Percentiles rank a stretch among this genome's conserved stretches.
phyloP scores from a whole-genome alignment of 805 yeast genomes.

The Isabelozyma rhagii region DNA sequence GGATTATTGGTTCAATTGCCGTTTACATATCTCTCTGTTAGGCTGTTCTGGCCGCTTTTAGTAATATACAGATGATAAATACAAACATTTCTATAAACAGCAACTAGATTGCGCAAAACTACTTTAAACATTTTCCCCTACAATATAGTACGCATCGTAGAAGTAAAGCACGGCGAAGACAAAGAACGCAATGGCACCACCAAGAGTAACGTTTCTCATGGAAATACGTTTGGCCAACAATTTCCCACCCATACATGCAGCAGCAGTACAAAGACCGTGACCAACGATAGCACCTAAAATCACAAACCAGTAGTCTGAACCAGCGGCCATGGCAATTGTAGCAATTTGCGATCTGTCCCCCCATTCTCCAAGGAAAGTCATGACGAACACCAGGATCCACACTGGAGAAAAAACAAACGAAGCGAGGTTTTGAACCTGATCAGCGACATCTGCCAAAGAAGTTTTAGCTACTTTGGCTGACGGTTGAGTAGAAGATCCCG shows the following conservation, averaged over 20 bases:
- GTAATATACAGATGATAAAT: not conserved
- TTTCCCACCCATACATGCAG: constrained; percentile 94
- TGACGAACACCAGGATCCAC: constrained; percentile 90
- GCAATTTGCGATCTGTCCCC: constrained; percentile 99
- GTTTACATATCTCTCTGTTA: not conserved
- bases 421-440: constrained; percentile 53
- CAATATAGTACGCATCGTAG: constrained; percentile 52
- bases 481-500: constrained; percentile 5
- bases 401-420: constrained; percentile 73
- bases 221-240: constrained; percentile 84
- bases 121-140: not conserved
- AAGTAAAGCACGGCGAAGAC: constrained; percentile 79
- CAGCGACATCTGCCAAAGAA: constrained; percentile 26
- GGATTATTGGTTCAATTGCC: too few species aligned
- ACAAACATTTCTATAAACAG: not conserved
- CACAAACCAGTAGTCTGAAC: constrained; percentile 85
- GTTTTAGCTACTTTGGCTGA: constrained; percentile 4
- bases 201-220: constrained; percentile 86
- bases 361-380: constrained; percentile 98
- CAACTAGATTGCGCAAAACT: too few species aligned
- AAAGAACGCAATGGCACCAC: constrained; percentile 86
- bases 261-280: constrained; percentile 80
- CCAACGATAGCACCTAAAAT: constrained; percentile 88
- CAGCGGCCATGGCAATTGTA: constrained; percentile 98
- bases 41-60: not conserved